Conservation (phyloP, 805 yeast genomes). For the Kluyveromyces siamensis region DNA sequence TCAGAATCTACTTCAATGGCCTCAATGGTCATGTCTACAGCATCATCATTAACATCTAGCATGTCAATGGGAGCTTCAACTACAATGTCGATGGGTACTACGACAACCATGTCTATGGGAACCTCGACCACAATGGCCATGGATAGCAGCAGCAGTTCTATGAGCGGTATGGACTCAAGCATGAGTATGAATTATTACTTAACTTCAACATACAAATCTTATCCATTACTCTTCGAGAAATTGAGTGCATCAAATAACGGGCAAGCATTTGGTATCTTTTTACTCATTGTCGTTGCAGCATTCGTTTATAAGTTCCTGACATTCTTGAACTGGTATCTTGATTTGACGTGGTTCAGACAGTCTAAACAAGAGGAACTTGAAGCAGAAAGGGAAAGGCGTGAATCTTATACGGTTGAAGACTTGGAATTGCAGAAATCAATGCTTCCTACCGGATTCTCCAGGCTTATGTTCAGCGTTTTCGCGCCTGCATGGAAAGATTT, state of each 20-base stretch:
- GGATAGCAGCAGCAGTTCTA: not conserved
- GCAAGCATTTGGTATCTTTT: constrained; percentile 66
- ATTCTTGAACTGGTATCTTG: constrained; percentile 54
- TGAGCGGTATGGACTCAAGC: constrained; percentile 1
- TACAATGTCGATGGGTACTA: not conserved
- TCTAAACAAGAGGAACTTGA: constrained; percentile 5
- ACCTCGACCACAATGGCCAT: constrained; percentile 3
- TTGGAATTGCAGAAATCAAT: constrained; percentile 9
- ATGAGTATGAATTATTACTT: constrained; percentile 48
- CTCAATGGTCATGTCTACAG: constrained; percentile 6
- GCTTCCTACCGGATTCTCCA: constrained; percentile 25
- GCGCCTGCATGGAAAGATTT: constrained; percentile 22
- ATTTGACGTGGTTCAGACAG: constrained; percentile 53
- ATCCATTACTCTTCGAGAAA: constrained; percentile 55
- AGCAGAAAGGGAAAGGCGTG: constrained; percentile 1
- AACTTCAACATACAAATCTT: constrained; percentile 39
- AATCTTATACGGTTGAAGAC: constrained; percentile 5
- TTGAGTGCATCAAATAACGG: constrained; percentile 47
- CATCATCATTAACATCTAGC: not conserved
- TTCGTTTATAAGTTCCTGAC: constrained; percentile 51
- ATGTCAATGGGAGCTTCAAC: constrained; percentile 5
- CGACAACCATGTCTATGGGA: constrained; percentile 4
- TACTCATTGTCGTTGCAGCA: constrained; percentile 48
- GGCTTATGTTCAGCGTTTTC: constrained; percentile 18
- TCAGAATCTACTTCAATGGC: constrained; percentile 2